phyloP scores from a whole-genome alignment of 306 rosid species.

The Trifolium dubium region DNA sequence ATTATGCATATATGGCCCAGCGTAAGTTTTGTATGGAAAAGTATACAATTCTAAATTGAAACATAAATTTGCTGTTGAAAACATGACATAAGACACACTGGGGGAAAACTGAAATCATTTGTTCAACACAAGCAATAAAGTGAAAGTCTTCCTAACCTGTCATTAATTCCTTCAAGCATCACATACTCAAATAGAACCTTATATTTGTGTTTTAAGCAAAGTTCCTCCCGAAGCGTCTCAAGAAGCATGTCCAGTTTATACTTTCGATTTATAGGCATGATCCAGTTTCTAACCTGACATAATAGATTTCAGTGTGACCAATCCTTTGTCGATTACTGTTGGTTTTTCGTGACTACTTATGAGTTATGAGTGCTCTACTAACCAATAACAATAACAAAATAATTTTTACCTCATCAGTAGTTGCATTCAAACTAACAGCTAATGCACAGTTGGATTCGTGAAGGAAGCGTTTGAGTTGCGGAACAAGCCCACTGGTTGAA shows the following conservation, averaged over 20 bases:
- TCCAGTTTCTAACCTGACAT: slow-evolving; percentile 91
- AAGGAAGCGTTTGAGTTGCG: slow-evolving; percentile 85
- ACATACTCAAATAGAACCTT: slow-evolving; percentile 89
- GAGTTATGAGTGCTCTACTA: slow-evolving; percentile 16
- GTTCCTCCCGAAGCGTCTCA: slow-evolving; percentile 76
- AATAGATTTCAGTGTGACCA: slow-evolving; percentile 36
- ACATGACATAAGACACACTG: slow-evolving; percentile 14
- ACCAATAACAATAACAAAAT: slow-evolving; percentile 25
- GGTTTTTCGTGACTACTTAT: slow-evolving; percentile 21
- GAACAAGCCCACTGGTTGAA: slow-evolving; percentile 96
- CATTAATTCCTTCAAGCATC: slow-evolving; percentile 92
- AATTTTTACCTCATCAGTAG: slow-evolving; percentile 80
- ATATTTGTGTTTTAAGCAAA: slow-evolving; percentile 64
- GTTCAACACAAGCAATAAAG: slow-evolving; percentile 40
- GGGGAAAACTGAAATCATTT: slow-evolving; percentile 16
- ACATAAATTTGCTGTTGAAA: background rate
- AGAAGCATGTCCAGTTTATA: slow-evolving; percentile 79
- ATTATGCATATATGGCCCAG: slow-evolving; percentile 8
- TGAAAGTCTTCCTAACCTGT: slow-evolving; percentile 55
- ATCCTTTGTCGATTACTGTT: slow-evolving; percentile 1
- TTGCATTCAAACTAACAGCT: slow-evolving; percentile 98
- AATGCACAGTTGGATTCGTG: slow-evolving; percentile 76
- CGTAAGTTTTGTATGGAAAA: slow-evolving; percentile 7
- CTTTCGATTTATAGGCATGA: slow-evolving; percentile 93
- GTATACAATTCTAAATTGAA: slow-evolving; percentile 16